Base-by-base conservation (phyloP, 139 green algal genomes). In the Picochlorum sp. region DNA sequence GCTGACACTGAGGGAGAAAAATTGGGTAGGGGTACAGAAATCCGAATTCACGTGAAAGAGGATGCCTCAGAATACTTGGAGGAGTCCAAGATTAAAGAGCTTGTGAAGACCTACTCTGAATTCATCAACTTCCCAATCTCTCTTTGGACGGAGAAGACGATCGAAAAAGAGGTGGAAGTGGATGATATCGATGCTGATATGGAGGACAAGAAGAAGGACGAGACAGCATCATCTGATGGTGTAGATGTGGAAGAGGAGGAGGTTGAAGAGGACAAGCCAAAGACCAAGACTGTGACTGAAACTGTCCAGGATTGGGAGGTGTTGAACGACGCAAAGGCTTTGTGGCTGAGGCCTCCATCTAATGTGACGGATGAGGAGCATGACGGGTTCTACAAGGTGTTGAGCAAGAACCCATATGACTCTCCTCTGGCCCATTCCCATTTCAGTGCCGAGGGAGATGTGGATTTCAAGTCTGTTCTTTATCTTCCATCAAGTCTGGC, bases 91-190 rank as follows among this genome's bases (percentile, higher is more conserved):
- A 76, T 95, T 57, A 64, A 71, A 37, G 80, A 87, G 49, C 79
- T 98, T 63, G 89, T 98, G 58, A 66, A 74, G 61, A 75, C 79
- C 54, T 97, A 97, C 83, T 82, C 68, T 52, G 85, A 97, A 81
- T 98, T 96, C 76, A 97, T 97, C 80, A 93, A 92, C 84, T 72
- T 94, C 83, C 92, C 92, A 50, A 99, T 99, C 76, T 95, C 87
- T 76, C 73, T 98, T 24, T 87, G 80, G 30, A 49, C 63, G 34
- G 74, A 61, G 62, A 84, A 87, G 72, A 78, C 46, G 4, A 56
- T 71, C 3, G 69, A 63, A 18, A 75, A 81, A 64, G 79, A 87
- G 64, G 80, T 87, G 28, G 50, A 50, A 50, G 64, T 52, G 13
- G 45, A 62, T 10, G 62, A 64, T 11, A 45, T 16, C 9, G 47